Conservation (phyloP, 768 basidiomycete genomes). For the Agrocybe pediades region DNA sequence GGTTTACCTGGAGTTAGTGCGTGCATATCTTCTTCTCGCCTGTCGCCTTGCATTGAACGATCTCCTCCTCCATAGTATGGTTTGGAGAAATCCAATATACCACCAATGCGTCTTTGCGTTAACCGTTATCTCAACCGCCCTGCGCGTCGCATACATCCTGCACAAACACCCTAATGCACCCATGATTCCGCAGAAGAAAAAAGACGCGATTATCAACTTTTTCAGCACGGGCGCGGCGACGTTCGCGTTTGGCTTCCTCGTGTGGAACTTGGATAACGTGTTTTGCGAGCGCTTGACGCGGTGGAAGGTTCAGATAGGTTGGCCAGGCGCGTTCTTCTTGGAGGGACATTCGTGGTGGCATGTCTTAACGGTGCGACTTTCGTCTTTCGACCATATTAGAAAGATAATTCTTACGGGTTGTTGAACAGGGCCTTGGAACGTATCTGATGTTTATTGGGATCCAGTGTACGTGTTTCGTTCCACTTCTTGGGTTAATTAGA, state of each 20-base stretch:
- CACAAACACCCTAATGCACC: conserved; percentile 38
- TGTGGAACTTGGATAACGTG: conserved; percentile 84
- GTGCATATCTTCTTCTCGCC: conserved; percentile 25
- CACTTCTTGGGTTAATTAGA: conserved; percentile 26
- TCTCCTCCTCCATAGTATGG: conserved; percentile 39
- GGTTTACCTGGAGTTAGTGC: conserved; percentile 78
- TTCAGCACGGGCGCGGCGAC: conserved; percentile 55
- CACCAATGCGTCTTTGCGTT: conserved; percentile 75
- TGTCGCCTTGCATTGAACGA: conserved; percentile 2
- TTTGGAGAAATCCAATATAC: conserved; percentile 76
- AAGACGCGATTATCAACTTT: conserved; percentile 39
- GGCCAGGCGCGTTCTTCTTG: conserved; percentile 66
- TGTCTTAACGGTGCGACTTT: conserved; percentile 53
- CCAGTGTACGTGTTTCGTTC: conserved; percentile 41
- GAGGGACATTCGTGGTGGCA: conserved; percentile 85
- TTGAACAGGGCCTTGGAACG: conserved; percentile 44
- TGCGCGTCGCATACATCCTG: conserved; percentile 56
- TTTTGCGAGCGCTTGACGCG: conserved; percentile 62
- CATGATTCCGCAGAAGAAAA: conserved; percentile 44
- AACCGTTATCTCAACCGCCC: conserved; percentile 49
- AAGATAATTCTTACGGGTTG: background rate
- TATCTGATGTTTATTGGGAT: conserved; percentile 55
- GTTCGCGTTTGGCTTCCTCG: conserved; percentile 65
- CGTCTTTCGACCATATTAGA: background rate
- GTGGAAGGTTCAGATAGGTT: conserved; percentile 59